These are phyloP conservation scores for Penicillium goetzii DNA, from an alignment of 495 filamentous ascomycete genomes.

Conservation along the genomic window DNA sequence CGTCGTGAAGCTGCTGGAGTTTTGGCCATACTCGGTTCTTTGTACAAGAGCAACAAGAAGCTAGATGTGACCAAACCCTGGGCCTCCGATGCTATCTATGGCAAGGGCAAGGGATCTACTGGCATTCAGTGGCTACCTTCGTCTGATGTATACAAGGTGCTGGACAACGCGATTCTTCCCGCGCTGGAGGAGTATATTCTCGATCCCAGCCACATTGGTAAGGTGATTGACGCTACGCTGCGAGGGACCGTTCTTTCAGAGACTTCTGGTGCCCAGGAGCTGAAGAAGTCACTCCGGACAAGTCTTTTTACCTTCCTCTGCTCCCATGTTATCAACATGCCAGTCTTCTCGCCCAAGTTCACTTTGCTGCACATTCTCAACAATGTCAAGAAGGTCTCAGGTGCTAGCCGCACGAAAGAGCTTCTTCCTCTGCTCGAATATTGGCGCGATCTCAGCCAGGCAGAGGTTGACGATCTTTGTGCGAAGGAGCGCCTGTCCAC, in stretches of 20 bases:
- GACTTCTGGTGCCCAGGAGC: conserved; percentile 49
- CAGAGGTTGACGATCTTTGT: conserved; percentile 50
- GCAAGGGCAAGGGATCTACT: conserved; percentile 50
- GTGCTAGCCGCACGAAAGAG: conserved; percentile 65
- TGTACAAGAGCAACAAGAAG: conserved; percentile 53
- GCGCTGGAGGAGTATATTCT: conserved; percentile 81
- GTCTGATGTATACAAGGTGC: conserved; percentile 59
- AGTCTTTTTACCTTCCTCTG: conserved; percentile 75
- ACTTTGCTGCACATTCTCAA: conserved; percentile 72
- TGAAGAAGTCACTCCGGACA: conserved; percentile 67
- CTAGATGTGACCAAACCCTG: conserved; percentile 45
- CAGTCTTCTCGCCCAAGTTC: conserved; percentile 67
- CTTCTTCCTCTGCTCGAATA: conserved; percentile 69
- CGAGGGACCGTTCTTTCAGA: conserved; percentile 47
- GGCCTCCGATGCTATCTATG: conserved; percentile 62
- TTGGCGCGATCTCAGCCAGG: conserved; percentile 59
- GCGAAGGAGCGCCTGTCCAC: conserved; percentile 63
- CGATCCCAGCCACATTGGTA: conserved; percentile 66
- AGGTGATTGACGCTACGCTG: conserved; percentile 59
- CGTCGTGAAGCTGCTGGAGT: conserved; percentile 74
- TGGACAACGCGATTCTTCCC: conserved; percentile 67
- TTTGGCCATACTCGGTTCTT: conserved; percentile 47
- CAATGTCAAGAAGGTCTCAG: conserved; percentile 66
- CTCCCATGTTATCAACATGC: conserved; percentile 69
- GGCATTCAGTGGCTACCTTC: conserved; percentile 61